Evolutionary conservation across 345 rosid genomes (phyloP).

Genomic region (Salix brachista): DNA sequence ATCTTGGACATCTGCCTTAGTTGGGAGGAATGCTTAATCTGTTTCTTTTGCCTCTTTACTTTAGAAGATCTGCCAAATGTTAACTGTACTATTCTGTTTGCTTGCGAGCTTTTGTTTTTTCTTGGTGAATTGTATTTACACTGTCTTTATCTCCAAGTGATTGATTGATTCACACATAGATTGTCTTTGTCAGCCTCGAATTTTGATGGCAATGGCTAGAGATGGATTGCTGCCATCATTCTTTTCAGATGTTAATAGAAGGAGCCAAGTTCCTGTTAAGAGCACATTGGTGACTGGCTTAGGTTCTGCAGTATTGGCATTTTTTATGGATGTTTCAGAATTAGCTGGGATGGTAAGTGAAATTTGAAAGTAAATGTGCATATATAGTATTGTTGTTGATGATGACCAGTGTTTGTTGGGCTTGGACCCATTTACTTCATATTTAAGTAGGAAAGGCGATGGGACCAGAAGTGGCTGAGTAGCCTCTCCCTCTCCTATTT

Average conservation of each 20-base stretch:
- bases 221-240: conserved; percentile 84
- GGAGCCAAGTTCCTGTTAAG: conserved; percentile 76
- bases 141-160: background rate
- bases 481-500: background rate
- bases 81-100: background rate
- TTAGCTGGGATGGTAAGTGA: conserved; percentile 82
- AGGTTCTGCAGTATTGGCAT: conserved; percentile 63
- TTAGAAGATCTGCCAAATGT: background rate
- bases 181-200: conserved; percentile 58
- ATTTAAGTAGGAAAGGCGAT: background rate
- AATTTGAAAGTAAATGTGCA: background rate
- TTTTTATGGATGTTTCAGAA: conserved; percentile 79
- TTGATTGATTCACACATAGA: background rate
- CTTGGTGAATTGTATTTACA: background rate
- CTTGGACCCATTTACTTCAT: background rate
- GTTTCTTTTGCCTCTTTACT: background rate
- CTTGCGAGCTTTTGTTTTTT: background rate
- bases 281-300: conserved; percentile 69
- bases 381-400: background rate
- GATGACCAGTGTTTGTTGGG: background rate
- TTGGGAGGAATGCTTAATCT: background rate
- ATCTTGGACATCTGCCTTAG: background rate
- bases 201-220: conserved; percentile 92
- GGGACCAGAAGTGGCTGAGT: background rate
- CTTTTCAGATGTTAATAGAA: conserved; percentile 67